A percentile compares a stretch with the other conserved stretches of the same genome.
Evolutionary conservation across 768 basidiomycete species (phyloP).

Genomic region (Clavaria fumosa): DNA sequence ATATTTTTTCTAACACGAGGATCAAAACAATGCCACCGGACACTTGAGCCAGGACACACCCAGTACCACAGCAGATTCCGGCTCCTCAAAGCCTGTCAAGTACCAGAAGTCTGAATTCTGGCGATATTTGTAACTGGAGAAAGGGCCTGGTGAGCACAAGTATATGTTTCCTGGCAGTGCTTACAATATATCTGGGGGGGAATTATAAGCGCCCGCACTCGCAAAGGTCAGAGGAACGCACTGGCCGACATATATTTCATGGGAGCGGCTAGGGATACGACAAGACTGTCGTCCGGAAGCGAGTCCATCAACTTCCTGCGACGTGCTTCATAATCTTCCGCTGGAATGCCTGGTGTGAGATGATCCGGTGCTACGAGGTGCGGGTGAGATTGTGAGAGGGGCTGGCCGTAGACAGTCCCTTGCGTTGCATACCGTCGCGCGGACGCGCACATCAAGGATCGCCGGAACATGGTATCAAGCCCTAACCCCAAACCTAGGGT

Average conservation of each 20-base stretch:
- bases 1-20: constrained; percentile 43
- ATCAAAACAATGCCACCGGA: background rate
- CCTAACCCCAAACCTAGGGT: no score
- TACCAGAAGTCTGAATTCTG: constrained; percentile 93
- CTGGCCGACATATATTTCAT: constrained; percentile 79
- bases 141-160: constrained; percentile 7
- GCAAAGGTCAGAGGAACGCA: constrained; percentile 23
- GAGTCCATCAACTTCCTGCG: constrained; percentile 54
- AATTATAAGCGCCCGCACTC: constrained; percentile 7
- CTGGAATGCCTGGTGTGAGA: constrained; percentile 69
- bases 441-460: no score
- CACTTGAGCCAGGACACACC: constrained; percentile 25
- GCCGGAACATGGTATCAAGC: no score
- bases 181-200: constrained; percentile 55
- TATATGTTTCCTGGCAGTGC: constrained; percentile 15
- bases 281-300: constrained; percentile 58
- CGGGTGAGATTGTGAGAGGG: constrained; percentile 61
- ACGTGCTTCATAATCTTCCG: constrained; percentile 62
- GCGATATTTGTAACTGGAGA: constrained; percentile 78
- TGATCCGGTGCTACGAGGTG: constrained; percentile 61
- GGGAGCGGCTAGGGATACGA: constrained; percentile 63
- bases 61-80: constrained; percentile 77
- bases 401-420: constrained; percentile 64
- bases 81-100: constrained; percentile 90
- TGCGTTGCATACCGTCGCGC: no score